These are phyloP conservation scores for Solanum hybrid DNA, from an alignment of 305 asterid genomes.

Conservation along the genomic window DNA sequence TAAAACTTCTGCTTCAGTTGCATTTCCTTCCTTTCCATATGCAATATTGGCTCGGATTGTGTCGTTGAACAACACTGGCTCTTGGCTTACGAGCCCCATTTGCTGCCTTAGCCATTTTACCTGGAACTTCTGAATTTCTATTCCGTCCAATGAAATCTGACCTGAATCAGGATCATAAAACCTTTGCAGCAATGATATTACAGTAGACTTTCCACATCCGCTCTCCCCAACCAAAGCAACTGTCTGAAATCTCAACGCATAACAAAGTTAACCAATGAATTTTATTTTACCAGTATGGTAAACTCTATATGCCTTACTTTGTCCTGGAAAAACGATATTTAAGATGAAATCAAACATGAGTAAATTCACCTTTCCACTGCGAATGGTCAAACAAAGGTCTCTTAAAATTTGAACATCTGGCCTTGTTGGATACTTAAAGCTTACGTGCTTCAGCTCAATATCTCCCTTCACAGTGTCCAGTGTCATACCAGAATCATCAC, in stretches of 20 bases:
- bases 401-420: conserved; percentile 44
- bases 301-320: neutral
- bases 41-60: conserved; percentile 80
- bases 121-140: conserved; percentile 55
- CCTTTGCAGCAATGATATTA: conserved; percentile 58
- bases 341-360: neutral
- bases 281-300: neutral
- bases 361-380: conserved; percentile 47
- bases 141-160: conserved; percentile 55
- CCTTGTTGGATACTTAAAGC: conserved; percentile 54
- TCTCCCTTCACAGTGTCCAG: conserved; percentile 47
- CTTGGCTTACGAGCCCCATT: conserved; percentile 95
- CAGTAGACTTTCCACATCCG: conserved; percentile 91
- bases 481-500: conserved; percentile 26
- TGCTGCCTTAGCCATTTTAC: conserved; percentile 78
- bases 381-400: conserved; percentile 44
- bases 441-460: conserved; percentile 31
- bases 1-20: conserved; percentile 67
- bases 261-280: neutral
- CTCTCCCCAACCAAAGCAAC: conserved; percentile 91
- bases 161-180: conserved; percentile 83
- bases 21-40: conserved; percentile 67
- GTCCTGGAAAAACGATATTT: neutral
- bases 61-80: conserved; percentile 62
- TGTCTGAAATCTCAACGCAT: conserved; percentile 31